Conservation (phyloP, 2,329 filamentous ascomycete genomes). For the Diaporthe sp. region DNA sequence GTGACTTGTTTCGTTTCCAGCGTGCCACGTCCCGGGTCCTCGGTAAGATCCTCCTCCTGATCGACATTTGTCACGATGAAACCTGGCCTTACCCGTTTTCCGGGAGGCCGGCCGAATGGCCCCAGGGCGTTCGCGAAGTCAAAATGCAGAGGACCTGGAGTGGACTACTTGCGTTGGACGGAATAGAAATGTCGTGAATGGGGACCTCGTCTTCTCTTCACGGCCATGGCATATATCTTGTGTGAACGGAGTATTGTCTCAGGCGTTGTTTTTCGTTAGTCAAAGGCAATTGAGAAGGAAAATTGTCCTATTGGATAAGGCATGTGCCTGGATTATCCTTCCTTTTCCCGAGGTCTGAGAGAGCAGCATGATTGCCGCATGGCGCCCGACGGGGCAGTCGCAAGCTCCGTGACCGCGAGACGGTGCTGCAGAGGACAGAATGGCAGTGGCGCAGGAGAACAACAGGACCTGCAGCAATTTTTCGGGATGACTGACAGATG, state of each 20-base stretch:
- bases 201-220: background rate
- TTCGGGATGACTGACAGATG: constrained; percentile 14
- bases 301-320: background rate
- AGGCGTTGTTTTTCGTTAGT: background rate
- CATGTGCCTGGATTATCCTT: constrained; percentile 7
- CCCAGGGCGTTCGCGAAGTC: background rate
- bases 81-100: background rate
- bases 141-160: background rate
- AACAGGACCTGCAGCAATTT: background rate
- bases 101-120: background rate
- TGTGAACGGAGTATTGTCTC: background rate
- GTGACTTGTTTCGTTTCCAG: constrained; percentile 9
- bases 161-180: too few species aligned
- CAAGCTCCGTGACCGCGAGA: constrained; percentile 17
- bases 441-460: background rate
- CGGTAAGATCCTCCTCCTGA: constrained; percentile 2
- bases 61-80: constrained; percentile 26
- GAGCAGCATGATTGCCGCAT: constrained; percentile 1
- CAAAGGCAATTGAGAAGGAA: background rate
- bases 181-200: too few species aligned
- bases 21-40: background rate
- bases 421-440: background rate
- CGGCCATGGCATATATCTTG: background rate
- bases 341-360: background rate
- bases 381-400: constrained; percentile 1